A percentile compares a stretch with the other conserved stretches of the same genome.
Evolutionary conservation across 2,329 filamentous ascomycete genomes (phyloP).

Genomic region (Didymella sp.): DNA sequence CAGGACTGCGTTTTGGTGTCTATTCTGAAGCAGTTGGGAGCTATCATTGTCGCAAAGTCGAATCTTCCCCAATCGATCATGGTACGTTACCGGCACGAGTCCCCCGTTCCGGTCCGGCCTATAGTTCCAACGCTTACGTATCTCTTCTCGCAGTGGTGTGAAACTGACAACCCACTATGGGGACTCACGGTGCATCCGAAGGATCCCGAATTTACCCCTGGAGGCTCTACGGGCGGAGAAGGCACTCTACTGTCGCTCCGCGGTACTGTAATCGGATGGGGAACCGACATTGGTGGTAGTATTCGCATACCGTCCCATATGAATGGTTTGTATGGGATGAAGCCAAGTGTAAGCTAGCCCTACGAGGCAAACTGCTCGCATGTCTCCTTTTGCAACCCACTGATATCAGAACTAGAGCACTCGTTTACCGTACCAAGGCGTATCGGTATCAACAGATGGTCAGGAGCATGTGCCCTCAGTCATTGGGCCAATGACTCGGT

Average conservation of each 20-base stretch:
- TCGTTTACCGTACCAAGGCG: conserved; percentile 64
- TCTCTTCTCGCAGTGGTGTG: conserved; percentile 60
- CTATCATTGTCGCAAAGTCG: conserved; percentile 57
- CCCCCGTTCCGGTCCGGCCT: background rate
- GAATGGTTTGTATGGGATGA: conserved; percentile 64
- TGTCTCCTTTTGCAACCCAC: background rate
- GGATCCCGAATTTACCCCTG: conserved; percentile 61
- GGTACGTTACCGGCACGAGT: conserved; percentile 42
- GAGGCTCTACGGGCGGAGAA: conserved; percentile 67
- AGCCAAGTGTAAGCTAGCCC: conserved; percentile 52
- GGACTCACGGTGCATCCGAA: conserved; percentile 64
- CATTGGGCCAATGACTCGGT: conserved; percentile 65
- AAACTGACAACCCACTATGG: conserved; percentile 68
- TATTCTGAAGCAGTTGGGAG: conserved; percentile 62
- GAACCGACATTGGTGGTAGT: conserved; percentile 65
- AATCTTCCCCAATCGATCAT: conserved; percentile 66
- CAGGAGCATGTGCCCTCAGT: conserved; percentile 70
- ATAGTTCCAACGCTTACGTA: conserved; percentile 52
- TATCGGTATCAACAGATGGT: conserved; percentile 67
- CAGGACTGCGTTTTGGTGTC: conserved; percentile 63
- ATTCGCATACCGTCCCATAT: conserved; percentile 67
- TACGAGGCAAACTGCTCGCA: conserved; percentile 2
- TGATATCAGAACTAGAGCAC: conserved; percentile 54
- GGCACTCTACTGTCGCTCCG: conserved; percentile 62
- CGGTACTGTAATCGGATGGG: conserved; percentile 64